A percentile compares a stretch with the other conserved stretches of the same genome.
phyloP scores from a whole-genome alignment of 1,139 yeast species.

The Kodamaea plutei region DNA sequence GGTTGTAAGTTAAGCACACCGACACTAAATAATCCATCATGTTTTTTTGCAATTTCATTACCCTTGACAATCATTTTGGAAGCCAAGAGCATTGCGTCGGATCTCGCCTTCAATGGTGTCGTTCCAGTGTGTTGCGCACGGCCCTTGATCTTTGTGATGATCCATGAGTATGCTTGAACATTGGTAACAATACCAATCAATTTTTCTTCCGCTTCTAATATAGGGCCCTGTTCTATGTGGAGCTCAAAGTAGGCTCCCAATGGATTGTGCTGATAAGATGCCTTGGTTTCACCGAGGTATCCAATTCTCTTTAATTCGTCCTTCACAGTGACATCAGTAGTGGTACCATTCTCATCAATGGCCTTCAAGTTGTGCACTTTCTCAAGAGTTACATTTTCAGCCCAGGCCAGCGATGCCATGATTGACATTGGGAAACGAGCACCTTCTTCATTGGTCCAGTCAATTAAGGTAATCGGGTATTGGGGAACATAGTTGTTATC shows the following conservation, averaged over 20 bases:
- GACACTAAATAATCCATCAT: constrained; percentile 54
- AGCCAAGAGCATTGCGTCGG: constrained; percentile 59
- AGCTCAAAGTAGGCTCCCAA: constrained; percentile 68
- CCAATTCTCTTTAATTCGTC: constrained; percentile 61
- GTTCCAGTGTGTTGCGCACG: constrained; percentile 72
- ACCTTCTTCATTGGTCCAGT: constrained; percentile 81
- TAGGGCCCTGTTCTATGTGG: constrained; percentile 76
- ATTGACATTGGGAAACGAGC: constrained; percentile 67
- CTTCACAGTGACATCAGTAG: constrained; percentile 43
- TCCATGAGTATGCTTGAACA: constrained; percentile 67
- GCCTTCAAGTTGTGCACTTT: constrained; percentile 33
- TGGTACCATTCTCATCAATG: constrained; percentile 6
- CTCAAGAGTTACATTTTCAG: constrained; percentile 45
- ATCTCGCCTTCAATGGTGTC: constrained; percentile 60
- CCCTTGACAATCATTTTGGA: constrained; percentile 53
- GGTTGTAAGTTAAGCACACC: constrained; percentile 58
- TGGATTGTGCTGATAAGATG: constrained; percentile 49
- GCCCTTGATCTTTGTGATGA: constrained; percentile 50
- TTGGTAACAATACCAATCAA: constrained; percentile 64
- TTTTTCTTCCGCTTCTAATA: constrained; percentile 51
- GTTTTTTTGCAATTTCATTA: constrained; percentile 50
- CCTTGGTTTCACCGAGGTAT: constrained; percentile 49
- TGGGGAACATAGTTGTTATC: constrained; percentile 56
- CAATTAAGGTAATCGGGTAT: constrained; percentile 59
- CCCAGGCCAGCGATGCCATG: constrained; percentile 68